These are phyloP conservation scores for Lasiodiplodia hormozganensis DNA, from an alignment of 2,329 filamentous ascomycete genomes.

Conservation along the genomic window DNA sequence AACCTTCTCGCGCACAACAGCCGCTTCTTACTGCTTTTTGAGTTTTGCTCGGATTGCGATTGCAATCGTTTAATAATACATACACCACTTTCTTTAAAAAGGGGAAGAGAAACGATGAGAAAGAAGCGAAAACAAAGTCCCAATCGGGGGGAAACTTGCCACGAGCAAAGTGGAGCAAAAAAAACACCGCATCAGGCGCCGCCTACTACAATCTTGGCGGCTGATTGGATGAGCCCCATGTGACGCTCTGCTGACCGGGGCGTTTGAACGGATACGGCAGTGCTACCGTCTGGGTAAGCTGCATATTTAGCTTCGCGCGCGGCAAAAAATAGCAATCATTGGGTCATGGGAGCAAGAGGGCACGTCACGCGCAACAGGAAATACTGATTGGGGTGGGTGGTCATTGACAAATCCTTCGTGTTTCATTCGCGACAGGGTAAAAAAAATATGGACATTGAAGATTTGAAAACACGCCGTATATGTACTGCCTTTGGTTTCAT, in stretches of 20 bases:
- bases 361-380: neutral
- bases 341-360: constrained; percentile 1
- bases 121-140: neutral
- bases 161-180: neutral
- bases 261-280: neutral
- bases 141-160: neutral
- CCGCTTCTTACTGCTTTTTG: neutral
- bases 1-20: neutral
- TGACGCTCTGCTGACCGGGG: neutral
- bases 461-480: neutral
- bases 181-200: neutral
- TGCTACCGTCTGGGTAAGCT: constrained; percentile 7
- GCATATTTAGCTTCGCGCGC: neutral
- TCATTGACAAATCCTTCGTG: constrained; percentile 13
- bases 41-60: neutral
- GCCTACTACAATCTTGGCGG: neutral
- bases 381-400: neutral
- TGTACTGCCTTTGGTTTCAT: neutral
- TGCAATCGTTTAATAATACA: constrained; percentile 1
- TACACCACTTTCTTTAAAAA: neutral
- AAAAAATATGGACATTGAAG: constrained; percentile 17
- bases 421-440: neutral
- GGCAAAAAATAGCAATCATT: constrained; percentile 2
- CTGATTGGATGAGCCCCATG: neutral
- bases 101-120: no score